These are phyloP conservation scores for Triticum aestivum DNA, from an alignment of 176 grass and related monocot species.

Conservation along the genomic window IWGSC_CS_RefSeq_v2.1 NC_057798.1:646810283-646810782, in stretches of 20 bases:
- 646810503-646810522: background rate
- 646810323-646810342: no score
- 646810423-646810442: background rate
- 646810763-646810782: constrained; percentile 49
- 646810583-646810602: constrained; percentile 19
- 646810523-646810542: constrained; percentile 6
- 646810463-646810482: background rate
- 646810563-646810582: background rate
- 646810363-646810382: no score
- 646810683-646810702: constrained; percentile 77
- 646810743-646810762: constrained; percentile 58
- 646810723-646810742: constrained; percentile 82
- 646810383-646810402: no score
- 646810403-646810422: background rate
- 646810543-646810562: background rate
- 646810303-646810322: no score
- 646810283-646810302: background rate
- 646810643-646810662: constrained; percentile 49
- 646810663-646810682: constrained; percentile 69
- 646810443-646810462: background rate
- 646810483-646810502: background rate
- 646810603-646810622: constrained; percentile 33
- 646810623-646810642: background rate
- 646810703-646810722: constrained; percentile 66
- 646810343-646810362: no score